Conservation (phyloP, 805 yeast genomes). For the Ogataea parapolymorpha region DNA sequence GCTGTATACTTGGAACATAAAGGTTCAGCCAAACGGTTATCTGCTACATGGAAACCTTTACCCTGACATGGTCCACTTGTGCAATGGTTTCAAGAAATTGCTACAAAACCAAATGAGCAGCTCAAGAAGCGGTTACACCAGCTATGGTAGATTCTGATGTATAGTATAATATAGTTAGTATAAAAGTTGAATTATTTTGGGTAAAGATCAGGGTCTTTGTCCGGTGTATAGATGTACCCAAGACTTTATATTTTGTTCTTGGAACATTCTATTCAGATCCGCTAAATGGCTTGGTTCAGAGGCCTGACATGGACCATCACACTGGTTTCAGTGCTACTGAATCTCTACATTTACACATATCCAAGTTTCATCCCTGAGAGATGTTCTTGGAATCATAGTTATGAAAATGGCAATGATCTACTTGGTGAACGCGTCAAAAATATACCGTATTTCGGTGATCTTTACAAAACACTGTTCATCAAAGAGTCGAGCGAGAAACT, state of each 20-base stretch:
- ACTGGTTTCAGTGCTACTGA: constrained; percentile 43
- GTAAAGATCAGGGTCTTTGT: too few relatives aligned
- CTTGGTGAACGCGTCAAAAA: constrained; percentile 18
- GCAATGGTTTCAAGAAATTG: constrained; percentile 87
- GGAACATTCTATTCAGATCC: too few relatives aligned
- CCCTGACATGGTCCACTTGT: constrained; percentile 82
- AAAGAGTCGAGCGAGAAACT: constrained; percentile 15
- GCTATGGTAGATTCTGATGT: constrained; percentile 21
- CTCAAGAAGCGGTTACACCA: constrained; percentile 18
- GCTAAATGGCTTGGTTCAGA: constrained; percentile 1
- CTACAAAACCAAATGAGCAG: constrained; percentile 29
- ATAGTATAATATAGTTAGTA: background rate
- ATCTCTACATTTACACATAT: constrained; percentile 69
- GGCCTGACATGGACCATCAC: constrained; percentile 30
- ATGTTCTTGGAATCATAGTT: constrained; percentile 58
- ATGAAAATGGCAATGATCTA: constrained; percentile 20
- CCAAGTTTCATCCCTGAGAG: constrained; percentile 55
- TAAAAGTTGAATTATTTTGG: background rate
- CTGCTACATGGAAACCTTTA: constrained; percentile 75
- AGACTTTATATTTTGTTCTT: too few relatives aligned
- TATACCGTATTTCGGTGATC: constrained; percentile 35
- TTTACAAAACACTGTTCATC: constrained; percentile 30
- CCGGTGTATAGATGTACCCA: too few relatives aligned
- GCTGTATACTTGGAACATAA: constrained; percentile 84
- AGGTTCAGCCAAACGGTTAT: constrained; percentile 84